Evolutionary conservation across 495 filamentous ascomycete species (phyloP), one percentile per base, ranked within the genome.

Genomic region (Aspergillus egyptiacus): DNA sequence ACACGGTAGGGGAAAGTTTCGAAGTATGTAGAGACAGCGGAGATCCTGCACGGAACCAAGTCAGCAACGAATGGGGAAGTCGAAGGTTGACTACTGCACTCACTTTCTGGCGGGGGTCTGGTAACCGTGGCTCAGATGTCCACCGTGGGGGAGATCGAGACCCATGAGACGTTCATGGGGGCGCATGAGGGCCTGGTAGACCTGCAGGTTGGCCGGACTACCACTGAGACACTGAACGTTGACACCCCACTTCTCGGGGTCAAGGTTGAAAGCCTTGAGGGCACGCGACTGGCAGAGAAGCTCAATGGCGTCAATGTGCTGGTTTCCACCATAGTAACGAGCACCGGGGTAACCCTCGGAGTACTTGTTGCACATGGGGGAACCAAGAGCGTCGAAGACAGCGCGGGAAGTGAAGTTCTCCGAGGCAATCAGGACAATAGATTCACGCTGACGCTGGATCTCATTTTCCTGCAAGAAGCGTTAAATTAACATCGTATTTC

Each of bases 281-380:
- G 93, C 93, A 70, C 93, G 89, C 70, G 80, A 79, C 80, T 99
- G 93, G 82, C 93, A 99, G 44, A 90, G 89, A 50, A 86, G 78
- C 78, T 99, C 93, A 63, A 96, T 89, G 64, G 83, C 76, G 68
- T 99, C 93, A 52, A 99, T 99, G 78, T 95, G 89, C 77, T 99
- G 82, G 75, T 97, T 99, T 58, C 93, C 93, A 68, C 94, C 94
- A 66, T 99, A 99, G 80, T 99, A 99, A 67, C 93, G 85, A 38
- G 94, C 93, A 61, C 93, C 93, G 61, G 94, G 94, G 72, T 95
- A 95, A 59, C 93, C 93, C 76, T 99, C 93, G 3, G 89, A 95
- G 81, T 99, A 99, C 77, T 99, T 99, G 82, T 99, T 99, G 75
- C 93, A 94, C 93, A 99, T 99, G 43, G 93, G 86, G 68, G 91